A percentile compares a stretch with the other conserved stretches of the same genome.
These are phyloP conservation scores for Tilletia setariae DNA, from an alignment of 1,284 basidiomycete genomes.

Conservation along the genomic window DNA sequence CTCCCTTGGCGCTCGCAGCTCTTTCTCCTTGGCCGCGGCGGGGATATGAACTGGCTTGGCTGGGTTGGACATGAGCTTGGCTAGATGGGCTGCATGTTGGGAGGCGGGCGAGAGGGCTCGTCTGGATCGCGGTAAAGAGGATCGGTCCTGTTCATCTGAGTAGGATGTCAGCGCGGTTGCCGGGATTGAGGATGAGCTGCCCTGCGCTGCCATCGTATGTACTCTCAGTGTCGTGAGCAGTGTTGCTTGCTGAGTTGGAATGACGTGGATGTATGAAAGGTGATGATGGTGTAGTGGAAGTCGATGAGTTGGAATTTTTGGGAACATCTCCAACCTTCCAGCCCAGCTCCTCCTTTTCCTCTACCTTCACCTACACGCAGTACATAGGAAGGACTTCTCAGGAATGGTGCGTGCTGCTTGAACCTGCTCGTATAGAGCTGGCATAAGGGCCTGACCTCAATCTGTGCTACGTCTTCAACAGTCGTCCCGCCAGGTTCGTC, in stretches of 20 bases:
- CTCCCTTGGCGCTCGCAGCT: slow-evolving; percentile 43
- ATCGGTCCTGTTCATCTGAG: neutral
- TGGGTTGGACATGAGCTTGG: slow-evolving; percentile 43
- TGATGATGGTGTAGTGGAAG: neutral
- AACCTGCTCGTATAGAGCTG: too few species aligned
- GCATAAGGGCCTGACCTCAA: too few species aligned
- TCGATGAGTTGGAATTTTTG: too few species aligned
- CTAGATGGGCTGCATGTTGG: slow-evolving; percentile 42
- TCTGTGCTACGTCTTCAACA: neutral
- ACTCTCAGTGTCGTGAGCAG: neutral
- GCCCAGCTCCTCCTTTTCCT: neutral
- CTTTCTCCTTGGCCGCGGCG: slow-evolving; percentile 24
- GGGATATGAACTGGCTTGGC: slow-evolving; percentile 40
- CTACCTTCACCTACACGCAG: neutral
- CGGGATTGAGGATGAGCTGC: too few species aligned
- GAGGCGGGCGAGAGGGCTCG: slow-evolving; percentile 31
- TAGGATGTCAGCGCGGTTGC: neutral
- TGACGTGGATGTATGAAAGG: neutral
- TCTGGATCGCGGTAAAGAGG: neutral
- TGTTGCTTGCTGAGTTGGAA: too few species aligned
- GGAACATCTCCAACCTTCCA: neutral
- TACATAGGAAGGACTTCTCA: too few species aligned
- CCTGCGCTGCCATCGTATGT: neutral
- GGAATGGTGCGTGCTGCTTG: too few species aligned
- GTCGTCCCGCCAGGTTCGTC: slow-evolving; percentile 2